phyloP scores from a whole-genome alignment of 352 stramenopile species.

The Pythium angustatum region DNA sequence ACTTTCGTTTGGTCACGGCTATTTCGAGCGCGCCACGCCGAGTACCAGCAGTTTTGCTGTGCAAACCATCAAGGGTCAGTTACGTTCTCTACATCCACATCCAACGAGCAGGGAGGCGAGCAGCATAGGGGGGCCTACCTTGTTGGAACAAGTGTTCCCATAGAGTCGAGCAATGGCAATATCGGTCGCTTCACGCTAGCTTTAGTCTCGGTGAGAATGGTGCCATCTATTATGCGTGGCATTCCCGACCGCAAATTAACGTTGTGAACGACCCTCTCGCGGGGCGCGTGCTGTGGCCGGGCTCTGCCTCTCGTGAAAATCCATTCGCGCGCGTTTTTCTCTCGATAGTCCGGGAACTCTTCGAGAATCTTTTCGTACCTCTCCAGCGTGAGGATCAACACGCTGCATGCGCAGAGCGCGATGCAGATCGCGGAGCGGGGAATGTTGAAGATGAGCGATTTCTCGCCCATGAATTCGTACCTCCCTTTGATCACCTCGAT shows the following conservation, averaged over 20 bases:
- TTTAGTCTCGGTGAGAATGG: too few relatives aligned
- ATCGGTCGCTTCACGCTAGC: too few relatives aligned
- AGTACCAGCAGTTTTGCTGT: neutral
- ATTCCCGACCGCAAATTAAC: too few relatives aligned
- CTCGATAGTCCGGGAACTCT: conserved; percentile 49
- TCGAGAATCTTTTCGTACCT: conserved; percentile 48
- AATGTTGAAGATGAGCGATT: conserved; percentile 45
- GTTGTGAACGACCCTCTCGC: too few relatives aligned
- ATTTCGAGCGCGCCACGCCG: neutral
- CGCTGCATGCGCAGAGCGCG: conserved; percentile 40
- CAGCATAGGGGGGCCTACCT: too few relatives aligned
- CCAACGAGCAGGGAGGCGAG: too few relatives aligned
- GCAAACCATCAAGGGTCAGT: neutral
- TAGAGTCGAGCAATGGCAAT: too few relatives aligned
- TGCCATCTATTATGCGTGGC: too few relatives aligned
- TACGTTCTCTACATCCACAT: too few relatives aligned
- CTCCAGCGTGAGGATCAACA: conserved; percentile 47
- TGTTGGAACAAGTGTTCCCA: too few relatives aligned
- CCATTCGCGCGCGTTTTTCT: conserved; percentile 51
- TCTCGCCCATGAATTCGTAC: conserved; percentile 52
- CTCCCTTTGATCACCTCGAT: conserved; percentile 44
- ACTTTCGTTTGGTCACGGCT: neutral
- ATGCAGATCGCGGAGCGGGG: conserved; percentile 46
- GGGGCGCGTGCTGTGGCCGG: neutral
- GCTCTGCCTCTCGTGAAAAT: conserved; percentile 30